These are phyloP conservation scores for Colletotrichum kahawae DNA, from an alignment of 2,329 filamentous ascomycete species.

Conservation along the genomic window DNA sequence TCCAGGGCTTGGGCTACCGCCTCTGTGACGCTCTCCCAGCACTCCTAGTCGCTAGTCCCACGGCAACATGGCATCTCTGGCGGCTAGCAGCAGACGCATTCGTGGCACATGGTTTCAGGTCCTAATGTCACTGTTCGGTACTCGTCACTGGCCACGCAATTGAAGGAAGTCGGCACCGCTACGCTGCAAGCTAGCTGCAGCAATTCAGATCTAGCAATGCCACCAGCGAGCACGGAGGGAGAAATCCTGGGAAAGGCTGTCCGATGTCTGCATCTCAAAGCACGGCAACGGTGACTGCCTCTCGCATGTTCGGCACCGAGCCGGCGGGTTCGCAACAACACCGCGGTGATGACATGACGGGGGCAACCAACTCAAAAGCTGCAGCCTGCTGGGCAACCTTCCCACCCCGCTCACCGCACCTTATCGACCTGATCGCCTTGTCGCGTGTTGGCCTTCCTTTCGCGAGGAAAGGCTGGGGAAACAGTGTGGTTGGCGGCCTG, in stretches of 20 bases:
- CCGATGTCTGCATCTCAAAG: neutral
- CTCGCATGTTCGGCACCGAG: conserved; percentile 6
- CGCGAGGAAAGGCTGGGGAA: neutral
- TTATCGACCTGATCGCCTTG: neutral
- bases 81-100: conserved; percentile 4
- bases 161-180: conserved; percentile 2
- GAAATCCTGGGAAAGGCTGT: neutral
- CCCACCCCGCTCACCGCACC: neutral
- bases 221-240: neutral
- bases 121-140: neutral
- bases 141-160: conserved; percentile 14
- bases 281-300: neutral
- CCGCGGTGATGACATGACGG: neutral
- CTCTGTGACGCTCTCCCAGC: neutral
- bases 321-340: neutral
- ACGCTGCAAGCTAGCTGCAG: neutral
- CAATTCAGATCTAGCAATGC: neutral
- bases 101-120: conserved; percentile 6
- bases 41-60: neutral
- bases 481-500: neutral
- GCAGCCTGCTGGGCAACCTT: neutral
- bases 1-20: neutral
- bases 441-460: neutral
- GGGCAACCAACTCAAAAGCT: neutral
- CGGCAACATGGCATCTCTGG: neutral